Percentiles rank a stretch among this genome's conserved stretches.
Evolutionary conservation across 352 stramenopile genomes (phyloP).

Genomic region (Thalassiosira hispida): DNA sequence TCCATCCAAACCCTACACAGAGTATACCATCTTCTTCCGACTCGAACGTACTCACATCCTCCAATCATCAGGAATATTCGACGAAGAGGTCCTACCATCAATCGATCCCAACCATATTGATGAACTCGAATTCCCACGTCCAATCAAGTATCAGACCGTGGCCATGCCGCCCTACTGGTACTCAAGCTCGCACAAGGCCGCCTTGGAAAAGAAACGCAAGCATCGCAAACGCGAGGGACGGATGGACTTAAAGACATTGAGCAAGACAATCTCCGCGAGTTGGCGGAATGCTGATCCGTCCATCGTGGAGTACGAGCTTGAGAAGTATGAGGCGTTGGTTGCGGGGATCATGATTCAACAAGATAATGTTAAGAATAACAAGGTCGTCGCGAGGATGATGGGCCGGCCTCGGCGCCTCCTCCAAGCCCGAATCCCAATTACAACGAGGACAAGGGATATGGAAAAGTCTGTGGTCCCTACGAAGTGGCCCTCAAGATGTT

Average conservation of each 20-base stretch:
- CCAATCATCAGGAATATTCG: neutral
- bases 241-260: constrained; percentile 5
- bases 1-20: constrained; percentile 13
- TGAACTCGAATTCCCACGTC: constrained; percentile 8
- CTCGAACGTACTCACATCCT: constrained; percentile 1
- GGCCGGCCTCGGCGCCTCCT: too few species aligned
- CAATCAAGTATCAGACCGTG: neutral
- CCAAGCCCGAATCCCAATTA: too few species aligned
- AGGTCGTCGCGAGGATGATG: too few species aligned
- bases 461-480: too few species aligned
- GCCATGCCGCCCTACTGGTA: constrained; percentile 7
- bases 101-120: constrained; percentile 6
- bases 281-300: neutral
- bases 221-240: constrained; percentile 9
- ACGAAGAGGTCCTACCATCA: neutral
- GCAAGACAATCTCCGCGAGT: constrained; percentile 5
- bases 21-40: constrained; percentile 20
- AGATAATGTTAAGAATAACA: neutral
- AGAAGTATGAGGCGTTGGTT: constrained; percentile 1
- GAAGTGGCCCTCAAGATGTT: too few species aligned
- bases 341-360: neutral
- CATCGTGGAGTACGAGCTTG: neutral
- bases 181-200: neutral
- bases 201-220: constrained; percentile 2
- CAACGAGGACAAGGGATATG: too few species aligned